phyloP scores from a whole-genome alignment of 192 early-diverging fungal species.

The Coemansia sp. region DNA sequence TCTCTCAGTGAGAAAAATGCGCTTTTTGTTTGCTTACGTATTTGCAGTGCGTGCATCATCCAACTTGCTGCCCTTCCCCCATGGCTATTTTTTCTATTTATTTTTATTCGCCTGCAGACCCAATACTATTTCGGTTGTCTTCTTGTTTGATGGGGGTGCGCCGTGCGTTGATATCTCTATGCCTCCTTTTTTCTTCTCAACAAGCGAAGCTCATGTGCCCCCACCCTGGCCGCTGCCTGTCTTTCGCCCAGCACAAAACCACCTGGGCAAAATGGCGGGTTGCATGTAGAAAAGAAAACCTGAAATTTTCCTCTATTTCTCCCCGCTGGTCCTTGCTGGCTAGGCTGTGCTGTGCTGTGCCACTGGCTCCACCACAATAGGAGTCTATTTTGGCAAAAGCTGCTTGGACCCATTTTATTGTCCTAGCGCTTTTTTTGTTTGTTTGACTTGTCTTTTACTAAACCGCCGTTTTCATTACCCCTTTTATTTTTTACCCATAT shows the following conservation, averaged over 20 bases:
- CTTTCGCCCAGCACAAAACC: too few relatives aligned
- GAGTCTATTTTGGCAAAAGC: too few relatives aligned
- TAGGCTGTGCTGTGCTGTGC: too few relatives aligned
- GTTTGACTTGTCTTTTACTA: not conserved
- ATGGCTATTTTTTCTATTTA: not conserved
- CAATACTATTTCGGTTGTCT: not conserved
- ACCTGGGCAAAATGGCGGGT: not conserved
- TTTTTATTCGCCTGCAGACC: not conserved
- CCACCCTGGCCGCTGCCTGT: not conserved
- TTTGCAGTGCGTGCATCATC: not conserved
- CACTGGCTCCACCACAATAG: too few relatives aligned
- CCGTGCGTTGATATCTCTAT: slow-evolving; percentile 6
- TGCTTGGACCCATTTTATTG: too few relatives aligned
- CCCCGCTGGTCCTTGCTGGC: not conserved
- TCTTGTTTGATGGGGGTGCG: not conserved
- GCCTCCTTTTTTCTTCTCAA: slow-evolving; percentile 2
- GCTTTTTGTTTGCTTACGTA: slow-evolving; percentile 11
- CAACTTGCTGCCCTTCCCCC: not conserved
- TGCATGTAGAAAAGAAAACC: not conserved
- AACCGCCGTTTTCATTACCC: not conserved
- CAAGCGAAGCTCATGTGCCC: not conserved
- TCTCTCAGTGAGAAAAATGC: not conserved
- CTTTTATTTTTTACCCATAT: slow-evolving; percentile 15
- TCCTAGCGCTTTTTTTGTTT: too few relatives aligned
- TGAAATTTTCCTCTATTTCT: not conserved